Percentiles rank a stretch among this genome's conserved stretches.
Conservation (phyloP, 176 grass and related monocot genomes). For the Ananas comosus region DNA sequence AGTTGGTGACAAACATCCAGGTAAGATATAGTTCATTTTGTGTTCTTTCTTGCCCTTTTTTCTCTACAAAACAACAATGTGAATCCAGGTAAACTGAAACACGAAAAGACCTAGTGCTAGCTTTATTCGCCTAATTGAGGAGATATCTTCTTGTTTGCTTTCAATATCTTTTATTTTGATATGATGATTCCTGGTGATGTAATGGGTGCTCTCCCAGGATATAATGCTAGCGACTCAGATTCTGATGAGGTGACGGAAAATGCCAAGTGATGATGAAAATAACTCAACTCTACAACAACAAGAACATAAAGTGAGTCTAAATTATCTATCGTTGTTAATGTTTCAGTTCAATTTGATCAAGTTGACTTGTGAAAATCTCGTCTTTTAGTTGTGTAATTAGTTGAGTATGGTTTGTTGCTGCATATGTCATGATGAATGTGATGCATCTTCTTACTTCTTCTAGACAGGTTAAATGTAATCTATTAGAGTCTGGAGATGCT, state of each 20-base stretch:
- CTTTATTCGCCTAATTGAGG: neutral
- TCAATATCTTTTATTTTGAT: slow-evolving; percentile 10
- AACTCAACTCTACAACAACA: slow-evolving; percentile 7
- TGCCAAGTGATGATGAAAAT: slow-evolving; percentile 31
- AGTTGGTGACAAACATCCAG: slow-evolving; percentile 71
- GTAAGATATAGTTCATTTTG: slow-evolving; percentile 27
- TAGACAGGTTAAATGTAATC: too few species aligned
- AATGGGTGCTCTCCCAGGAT: slow-evolving; percentile 37
- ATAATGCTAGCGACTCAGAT: slow-evolving; percentile 94
- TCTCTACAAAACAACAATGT: slow-evolving; percentile 5
- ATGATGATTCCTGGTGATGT: neutral
- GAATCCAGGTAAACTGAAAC: neutral
- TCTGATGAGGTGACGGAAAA: slow-evolving; percentile 54
- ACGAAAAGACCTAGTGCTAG: neutral
- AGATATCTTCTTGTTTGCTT: slow-evolving; percentile 16
- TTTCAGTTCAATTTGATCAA: neutral
- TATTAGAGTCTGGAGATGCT: too few species aligned
- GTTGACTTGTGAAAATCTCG: neutral
- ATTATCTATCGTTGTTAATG: neutral
- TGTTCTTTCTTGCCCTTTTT: neutral
- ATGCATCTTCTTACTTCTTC: too few species aligned
- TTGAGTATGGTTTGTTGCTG: neutral
- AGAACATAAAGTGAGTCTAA: neutral
- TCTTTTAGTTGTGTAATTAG: neutral
- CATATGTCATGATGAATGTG: neutral